Evolutionary conservation across 225 moss, liverwort and hornwort species (phyloP).

Genomic region (Pleurozium schreberi): DNA sequence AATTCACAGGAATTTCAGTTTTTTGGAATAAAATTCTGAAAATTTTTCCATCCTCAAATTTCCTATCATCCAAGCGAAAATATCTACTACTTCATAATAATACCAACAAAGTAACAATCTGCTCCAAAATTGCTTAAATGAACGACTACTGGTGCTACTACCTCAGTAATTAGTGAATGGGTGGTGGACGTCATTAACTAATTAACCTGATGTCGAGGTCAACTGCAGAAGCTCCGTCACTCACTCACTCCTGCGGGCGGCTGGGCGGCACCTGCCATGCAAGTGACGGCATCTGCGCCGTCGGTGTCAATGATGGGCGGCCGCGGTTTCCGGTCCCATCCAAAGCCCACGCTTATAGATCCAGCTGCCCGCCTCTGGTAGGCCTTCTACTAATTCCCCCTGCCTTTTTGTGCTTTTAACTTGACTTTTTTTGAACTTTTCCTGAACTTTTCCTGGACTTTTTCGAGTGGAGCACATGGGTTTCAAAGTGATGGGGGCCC

Average conservation of each 20-base stretch:
- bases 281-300: neutral
- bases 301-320: neutral
- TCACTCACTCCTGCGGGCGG: too few relatives aligned
- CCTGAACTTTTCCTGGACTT: neutral
- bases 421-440: neutral
- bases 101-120: too few relatives aligned
- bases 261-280: neutral
- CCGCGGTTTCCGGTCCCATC: neutral
- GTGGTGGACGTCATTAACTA: neutral
- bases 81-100: too few relatives aligned
- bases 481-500: neutral
- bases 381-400: neutral
- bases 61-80: too few relatives aligned
- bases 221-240: neutral
- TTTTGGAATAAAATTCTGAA: too few relatives aligned
- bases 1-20: too few relatives aligned
- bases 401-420: neutral
- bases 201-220: neutral
- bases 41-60: too few relatives aligned
- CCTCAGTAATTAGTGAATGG: too few relatives aligned
- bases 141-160: too few relatives aligned
- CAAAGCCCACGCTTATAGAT: neutral
- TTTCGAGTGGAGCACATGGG: neutral
- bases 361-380: neutral
- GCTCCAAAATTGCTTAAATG: too few relatives aligned